Evolutionary conservation across 805 yeast genomes (phyloP).

Genomic region (Yamadazyma paraphyllophila): DNA sequence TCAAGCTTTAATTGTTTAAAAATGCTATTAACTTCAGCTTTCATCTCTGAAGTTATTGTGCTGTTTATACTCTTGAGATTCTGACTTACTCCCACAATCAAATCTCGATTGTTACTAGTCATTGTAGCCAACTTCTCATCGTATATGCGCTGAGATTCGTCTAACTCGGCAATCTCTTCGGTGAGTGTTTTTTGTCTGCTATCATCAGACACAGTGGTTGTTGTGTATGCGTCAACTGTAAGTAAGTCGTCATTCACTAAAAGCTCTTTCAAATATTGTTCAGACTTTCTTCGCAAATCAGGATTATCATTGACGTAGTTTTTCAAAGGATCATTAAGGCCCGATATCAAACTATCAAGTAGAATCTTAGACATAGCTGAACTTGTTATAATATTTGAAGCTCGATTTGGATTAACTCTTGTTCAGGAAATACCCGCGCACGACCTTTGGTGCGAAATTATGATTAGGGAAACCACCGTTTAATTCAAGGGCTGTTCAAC

Average conservation of each 20-base stretch:
- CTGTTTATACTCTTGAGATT: constrained; percentile 32
- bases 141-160: constrained; percentile 48
- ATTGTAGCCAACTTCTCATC: constrained; percentile 46
- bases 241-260: constrained; percentile 49
- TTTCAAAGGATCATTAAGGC: constrained; percentile 23
- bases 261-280: constrained; percentile 36
- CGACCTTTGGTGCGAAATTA: constrained; percentile 3
- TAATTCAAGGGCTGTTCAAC: constrained; percentile 1
- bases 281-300: constrained; percentile 17
- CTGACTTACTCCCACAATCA: constrained; percentile 41
- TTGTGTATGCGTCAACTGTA: constrained; percentile 43
- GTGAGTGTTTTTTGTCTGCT: constrained; percentile 39
- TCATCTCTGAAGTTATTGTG: constrained; percentile 20
- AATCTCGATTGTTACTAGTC: constrained; percentile 42
- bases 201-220: constrained; percentile 23
- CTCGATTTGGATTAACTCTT: background rate
- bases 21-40: constrained; percentile 16
- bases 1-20: constrained; percentile 9
- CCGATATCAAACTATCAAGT: constrained; percentile 29
- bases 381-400: background rate
- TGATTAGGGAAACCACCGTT: constrained; percentile 3
- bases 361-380: constrained; percentile 31
- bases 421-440: background rate
- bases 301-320: constrained; percentile 20
- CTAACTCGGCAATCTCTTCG: constrained; percentile 75